Conservation (phyloP, 1,284 basidiomycete species). For the Pyrrhoderma noxium region DNA sequence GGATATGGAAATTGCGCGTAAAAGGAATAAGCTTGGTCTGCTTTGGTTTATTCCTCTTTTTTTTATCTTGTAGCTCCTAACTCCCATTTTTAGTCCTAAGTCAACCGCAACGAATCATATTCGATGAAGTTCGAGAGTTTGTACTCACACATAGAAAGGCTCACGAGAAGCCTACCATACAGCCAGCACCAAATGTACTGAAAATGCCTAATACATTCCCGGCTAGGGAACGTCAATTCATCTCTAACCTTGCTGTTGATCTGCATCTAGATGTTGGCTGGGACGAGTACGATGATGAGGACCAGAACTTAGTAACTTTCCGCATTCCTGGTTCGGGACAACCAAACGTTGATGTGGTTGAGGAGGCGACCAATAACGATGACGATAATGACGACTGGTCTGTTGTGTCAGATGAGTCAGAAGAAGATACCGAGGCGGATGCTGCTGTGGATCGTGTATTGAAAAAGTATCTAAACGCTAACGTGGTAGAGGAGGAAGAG, state of each 20-base stretch:
- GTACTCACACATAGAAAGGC: slow-evolving; percentile 41
- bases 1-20: slow-evolving; percentile 46
- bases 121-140: slow-evolving; percentile 70
- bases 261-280: slow-evolving; percentile 72
- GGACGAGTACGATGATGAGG: slow-evolving; percentile 87
- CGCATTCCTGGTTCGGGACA: slow-evolving; percentile 40
- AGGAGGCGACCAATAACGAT: slow-evolving; percentile 24
- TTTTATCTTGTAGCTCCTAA: background rate
- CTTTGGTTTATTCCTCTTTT: background rate
- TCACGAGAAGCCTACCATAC: slow-evolving; percentile 31
- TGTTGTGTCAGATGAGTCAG: slow-evolving; percentile 39
- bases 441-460: slow-evolving; percentile 79
- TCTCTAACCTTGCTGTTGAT: slow-evolving; percentile 66
- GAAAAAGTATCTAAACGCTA: slow-evolving; percentile 83
- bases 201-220: slow-evolving; percentile 72
- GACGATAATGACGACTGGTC: slow-evolving; percentile 45
- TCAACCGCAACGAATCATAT: slow-evolving; percentile 64
- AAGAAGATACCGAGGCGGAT: slow-evolving; percentile 51
- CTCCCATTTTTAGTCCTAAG: slow-evolving; percentile 50
- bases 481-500: slow-evolving; percentile 56
- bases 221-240: slow-evolving; percentile 72
- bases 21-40: slow-evolving; percentile 46
- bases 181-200: slow-evolving; percentile 38
- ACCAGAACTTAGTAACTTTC: slow-evolving; percentile 65
- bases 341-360: slow-evolving; percentile 37